Evolutionary conservation across 2,329 filamentous ascomycete species (phyloP).

Genomic region (Penicillium sp.): DNA sequence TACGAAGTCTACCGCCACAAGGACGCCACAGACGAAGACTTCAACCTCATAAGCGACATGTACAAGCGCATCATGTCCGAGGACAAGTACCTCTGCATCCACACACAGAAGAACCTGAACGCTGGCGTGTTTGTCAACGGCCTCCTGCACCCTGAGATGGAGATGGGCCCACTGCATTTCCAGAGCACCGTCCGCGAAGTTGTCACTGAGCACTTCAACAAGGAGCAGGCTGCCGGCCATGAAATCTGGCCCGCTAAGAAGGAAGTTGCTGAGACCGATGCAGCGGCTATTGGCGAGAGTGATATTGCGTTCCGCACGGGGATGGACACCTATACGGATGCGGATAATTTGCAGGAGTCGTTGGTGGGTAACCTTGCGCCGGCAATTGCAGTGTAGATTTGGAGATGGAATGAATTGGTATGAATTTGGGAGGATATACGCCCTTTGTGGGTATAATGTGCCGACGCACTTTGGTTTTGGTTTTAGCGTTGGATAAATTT

Average conservation of each 20-base stretch:
- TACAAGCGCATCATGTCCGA: conserved; percentile 68
- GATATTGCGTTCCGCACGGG: conserved; percentile 26
- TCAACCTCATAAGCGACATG: conserved; percentile 58
- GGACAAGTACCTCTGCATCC: conserved; percentile 64
- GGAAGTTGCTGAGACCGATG: conserved; percentile 18
- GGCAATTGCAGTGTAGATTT: conserved; percentile 11
- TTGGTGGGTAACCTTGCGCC: conserved; percentile 8
- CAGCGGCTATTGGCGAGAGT: conserved; percentile 13
- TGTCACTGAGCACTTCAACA: conserved; percentile 49
- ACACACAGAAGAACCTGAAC: conserved; percentile 62
- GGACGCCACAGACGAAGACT: conserved; percentile 60
- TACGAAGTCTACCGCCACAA: conserved; percentile 68
- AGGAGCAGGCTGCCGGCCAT: conserved; percentile 47
- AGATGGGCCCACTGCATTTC: conserved; percentile 61
- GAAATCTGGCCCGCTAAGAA: conserved; percentile 57
- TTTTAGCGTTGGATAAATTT: background rate
- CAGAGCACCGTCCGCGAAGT: conserved; percentile 55
- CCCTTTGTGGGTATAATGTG: background rate
- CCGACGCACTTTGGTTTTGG: background rate
- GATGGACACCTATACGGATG: conserved; percentile 9
- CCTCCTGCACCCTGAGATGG: conserved; percentile 62
- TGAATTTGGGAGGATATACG: background rate
- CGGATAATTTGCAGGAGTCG: conserved; percentile 12
- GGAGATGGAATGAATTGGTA: background rate
- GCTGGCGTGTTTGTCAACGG: conserved; percentile 64